Conservation (phyloP, 148 eudicot species). For the Agrostemma githago region DNA sequence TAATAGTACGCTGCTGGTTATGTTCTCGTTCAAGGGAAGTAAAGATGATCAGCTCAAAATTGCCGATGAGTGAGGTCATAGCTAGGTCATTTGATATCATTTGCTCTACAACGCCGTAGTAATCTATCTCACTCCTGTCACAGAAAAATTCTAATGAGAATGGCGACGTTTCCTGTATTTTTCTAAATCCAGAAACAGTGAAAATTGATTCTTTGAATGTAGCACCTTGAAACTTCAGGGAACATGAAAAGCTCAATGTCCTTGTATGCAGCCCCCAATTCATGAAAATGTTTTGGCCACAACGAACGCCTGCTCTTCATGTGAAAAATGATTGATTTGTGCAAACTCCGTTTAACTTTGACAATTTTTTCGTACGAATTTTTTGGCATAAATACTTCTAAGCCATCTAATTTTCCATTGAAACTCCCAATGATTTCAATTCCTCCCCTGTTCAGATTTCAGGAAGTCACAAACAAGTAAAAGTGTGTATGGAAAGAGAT, state of each 20-base stretch:
- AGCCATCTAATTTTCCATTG: slow-evolving; percentile 27
- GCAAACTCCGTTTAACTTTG: slow-evolving; percentile 35
- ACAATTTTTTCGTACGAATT: slow-evolving; percentile 43
- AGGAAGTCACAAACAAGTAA: neutral
- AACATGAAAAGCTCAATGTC: slow-evolving; percentile 56
- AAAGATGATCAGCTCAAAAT: slow-evolving; percentile 57
- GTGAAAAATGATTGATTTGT: slow-evolving; percentile 26
- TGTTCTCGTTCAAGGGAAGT: slow-evolving; percentile 43
- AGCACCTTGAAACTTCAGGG: slow-evolving; percentile 35
- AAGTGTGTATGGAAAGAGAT: neutral
- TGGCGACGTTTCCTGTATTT: neutral
- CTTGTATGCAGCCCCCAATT: slow-evolving; percentile 33
- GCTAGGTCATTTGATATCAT: slow-evolving; percentile 57
- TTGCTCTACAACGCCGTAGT: slow-evolving; percentile 39
- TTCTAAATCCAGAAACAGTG: neutral
- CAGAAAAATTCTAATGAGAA: neutral
- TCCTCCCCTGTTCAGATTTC: slow-evolving; percentile 43
- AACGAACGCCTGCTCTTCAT: slow-evolving; percentile 40
- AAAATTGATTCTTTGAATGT: neutral
- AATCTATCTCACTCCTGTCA: slow-evolving; percentile 32
- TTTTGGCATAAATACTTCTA: slow-evolving; percentile 50
- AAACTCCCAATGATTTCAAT: slow-evolving; percentile 29
- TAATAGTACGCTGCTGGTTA: slow-evolving; percentile 35
- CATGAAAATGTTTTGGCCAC: slow-evolving; percentile 62
- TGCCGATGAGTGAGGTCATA: slow-evolving; percentile 35